Percentiles rank a stretch among this genome's conserved stretches.
These are phyloP conservation scores for Parachaetomium inaequale DNA, from an alignment of 495 filamentous ascomycete species.

Conservation along the genomic window DNA sequence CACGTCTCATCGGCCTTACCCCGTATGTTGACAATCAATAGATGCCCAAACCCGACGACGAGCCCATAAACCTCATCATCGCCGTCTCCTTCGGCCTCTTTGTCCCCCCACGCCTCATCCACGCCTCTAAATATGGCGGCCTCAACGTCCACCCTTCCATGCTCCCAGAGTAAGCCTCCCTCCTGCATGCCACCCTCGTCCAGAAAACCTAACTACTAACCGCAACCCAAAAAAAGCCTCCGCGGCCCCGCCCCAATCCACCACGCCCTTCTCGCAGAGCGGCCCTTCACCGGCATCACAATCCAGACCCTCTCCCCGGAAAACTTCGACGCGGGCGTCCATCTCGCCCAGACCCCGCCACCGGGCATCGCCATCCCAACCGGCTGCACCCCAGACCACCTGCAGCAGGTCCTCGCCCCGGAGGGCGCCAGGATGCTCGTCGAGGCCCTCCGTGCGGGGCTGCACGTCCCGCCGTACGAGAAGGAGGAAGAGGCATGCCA, in stretches of 20 bases:
- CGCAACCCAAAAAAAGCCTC: constrained; percentile 47
- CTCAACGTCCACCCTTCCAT: constrained; percentile 94
- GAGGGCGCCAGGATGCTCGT: constrained; percentile 61
- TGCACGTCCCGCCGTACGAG: constrained; percentile 65
- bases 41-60: constrained; percentile 53
- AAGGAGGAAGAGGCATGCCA: no score
- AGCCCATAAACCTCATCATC: constrained; percentile 73
- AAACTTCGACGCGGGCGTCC: constrained; percentile 70
- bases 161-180: constrained; percentile 65
- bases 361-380: constrained; percentile 32
- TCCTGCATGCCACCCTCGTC: neutral
- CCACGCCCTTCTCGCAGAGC: constrained; percentile 63
- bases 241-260: constrained; percentile 72
- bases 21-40: constrained; percentile 25
- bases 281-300: constrained; percentile 62
- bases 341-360: constrained; percentile 58
- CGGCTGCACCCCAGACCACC: constrained; percentile 9
- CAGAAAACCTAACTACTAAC: neutral
- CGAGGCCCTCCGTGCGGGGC: constrained; percentile 49
- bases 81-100: constrained; percentile 96
- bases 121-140: constrained; percentile 69
- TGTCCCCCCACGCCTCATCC: constrained; percentile 72
- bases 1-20: neutral
- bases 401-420: constrained; percentile 42
- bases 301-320: constrained; percentile 78